phyloP scores from a whole-genome alignment of 192 early-diverging fungal genomes.

The Podila epigama region DNA sequence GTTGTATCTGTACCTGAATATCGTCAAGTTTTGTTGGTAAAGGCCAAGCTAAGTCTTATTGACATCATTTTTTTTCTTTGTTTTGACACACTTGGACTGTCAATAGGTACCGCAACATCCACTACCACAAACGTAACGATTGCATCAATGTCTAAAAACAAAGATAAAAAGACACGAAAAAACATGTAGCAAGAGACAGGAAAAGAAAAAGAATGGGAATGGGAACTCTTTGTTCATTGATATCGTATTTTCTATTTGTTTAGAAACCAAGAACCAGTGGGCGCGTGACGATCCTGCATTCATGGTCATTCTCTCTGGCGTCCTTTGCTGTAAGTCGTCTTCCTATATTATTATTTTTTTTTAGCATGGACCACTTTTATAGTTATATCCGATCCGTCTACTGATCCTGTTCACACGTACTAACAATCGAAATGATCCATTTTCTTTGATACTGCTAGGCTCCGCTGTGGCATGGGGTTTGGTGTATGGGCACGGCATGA shows the following conservation, averaged over 20 bases:
- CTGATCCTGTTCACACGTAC: too few relatives aligned
- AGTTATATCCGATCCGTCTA: too few relatives aligned
- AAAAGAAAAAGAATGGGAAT: background rate
- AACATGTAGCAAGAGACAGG: too few relatives aligned
- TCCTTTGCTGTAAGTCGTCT: constrained; percentile 66
- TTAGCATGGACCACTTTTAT: background rate
- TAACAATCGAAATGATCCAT: background rate
- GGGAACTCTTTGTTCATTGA: constrained; percentile 10
- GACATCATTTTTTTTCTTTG: constrained; percentile 5
- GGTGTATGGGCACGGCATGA: constrained; percentile 69
- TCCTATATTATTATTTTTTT: background rate
- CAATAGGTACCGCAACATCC: constrained; percentile 89
- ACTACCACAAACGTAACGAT: constrained; percentile 93
- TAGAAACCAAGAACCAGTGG: constrained; percentile 99
- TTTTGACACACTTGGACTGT: background rate
- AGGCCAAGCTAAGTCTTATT: too few relatives aligned
- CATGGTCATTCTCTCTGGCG: constrained; percentile 73
- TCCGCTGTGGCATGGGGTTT: constrained; percentile 86
- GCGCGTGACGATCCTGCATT: constrained; percentile 97
- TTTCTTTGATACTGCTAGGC: constrained; percentile 52
- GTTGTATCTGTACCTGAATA: constrained; percentile 82
- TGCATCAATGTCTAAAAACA: too few relatives aligned
- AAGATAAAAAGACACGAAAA: too few relatives aligned
- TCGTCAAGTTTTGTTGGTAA: too few relatives aligned
- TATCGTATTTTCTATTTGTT: constrained; percentile 1